Percentiles rank a stretch among this genome's conserved stretches.
These are phyloP conservation scores for Chloroidium sp. DNA, from an alignment of 163 green algal genomes.

Conservation along the genomic window DNA sequence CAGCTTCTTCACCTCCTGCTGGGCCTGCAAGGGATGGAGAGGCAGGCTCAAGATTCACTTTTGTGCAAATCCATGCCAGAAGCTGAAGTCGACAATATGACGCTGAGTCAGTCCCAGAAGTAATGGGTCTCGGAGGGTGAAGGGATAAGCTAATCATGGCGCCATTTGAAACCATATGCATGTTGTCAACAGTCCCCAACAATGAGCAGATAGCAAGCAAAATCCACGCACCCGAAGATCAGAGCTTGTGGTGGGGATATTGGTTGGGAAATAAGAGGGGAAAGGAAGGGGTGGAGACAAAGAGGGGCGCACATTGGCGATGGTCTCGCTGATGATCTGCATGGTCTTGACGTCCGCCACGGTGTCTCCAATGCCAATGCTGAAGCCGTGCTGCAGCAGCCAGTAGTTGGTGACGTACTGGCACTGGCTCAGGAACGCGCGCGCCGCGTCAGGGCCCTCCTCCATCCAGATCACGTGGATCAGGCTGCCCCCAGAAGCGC, in stretches of 20 bases:
- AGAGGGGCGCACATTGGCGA: slow-evolving; percentile 45
- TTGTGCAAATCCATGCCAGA: no score
- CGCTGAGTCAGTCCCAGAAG: no score
- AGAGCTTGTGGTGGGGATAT: not conserved
- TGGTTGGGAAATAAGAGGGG: not conserved
- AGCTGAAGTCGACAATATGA: no score
- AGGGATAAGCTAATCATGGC: no score
- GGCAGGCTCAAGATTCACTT: no score
- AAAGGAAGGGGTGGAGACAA: not conserved
- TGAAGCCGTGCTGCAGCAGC: slow-evolving; percentile 87
- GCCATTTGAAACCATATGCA: no score
- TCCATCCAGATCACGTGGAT: slow-evolving; percentile 94
- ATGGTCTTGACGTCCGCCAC: slow-evolving; percentile 91
- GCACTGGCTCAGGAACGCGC: slow-evolving; percentile 77
- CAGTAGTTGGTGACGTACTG: slow-evolving; percentile 93
- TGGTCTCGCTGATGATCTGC: slow-evolving; percentile 86
- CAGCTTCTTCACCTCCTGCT: slow-evolving; percentile 89
- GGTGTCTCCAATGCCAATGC: slow-evolving; percentile 95
- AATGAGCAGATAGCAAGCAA: not conserved
- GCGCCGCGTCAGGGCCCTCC: slow-evolving; percentile 63
- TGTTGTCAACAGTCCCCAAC: not conserved
- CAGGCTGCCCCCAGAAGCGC: slow-evolving; percentile 69
- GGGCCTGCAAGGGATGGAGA: slow-evolving; percentile 44
- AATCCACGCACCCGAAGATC: not conserved
- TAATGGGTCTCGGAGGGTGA: no score